phyloP scores from a whole-genome alignment of 768 basidiomycete species.

The Rhizopogon sp. region DNA sequence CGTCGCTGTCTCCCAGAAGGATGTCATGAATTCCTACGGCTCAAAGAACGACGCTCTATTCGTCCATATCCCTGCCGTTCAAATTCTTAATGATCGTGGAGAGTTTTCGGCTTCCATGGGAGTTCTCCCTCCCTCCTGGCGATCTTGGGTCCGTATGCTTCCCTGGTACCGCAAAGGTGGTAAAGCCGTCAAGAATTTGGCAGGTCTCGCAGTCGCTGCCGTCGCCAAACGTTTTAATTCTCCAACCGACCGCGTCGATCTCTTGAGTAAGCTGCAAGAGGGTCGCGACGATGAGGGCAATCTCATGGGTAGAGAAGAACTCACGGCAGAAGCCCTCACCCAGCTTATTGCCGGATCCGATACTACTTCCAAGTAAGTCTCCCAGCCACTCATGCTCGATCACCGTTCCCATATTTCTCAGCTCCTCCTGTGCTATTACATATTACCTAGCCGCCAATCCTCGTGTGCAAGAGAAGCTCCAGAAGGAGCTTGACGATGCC shows the following conservation, averaged over 20 bases:
- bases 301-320: slow-evolving; percentile 72
- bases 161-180: slow-evolving; percentile 77
- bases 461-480: slow-evolving; percentile 61
- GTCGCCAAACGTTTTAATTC: slow-evolving; percentile 70
- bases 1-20: slow-evolving; percentile 53
- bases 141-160: slow-evolving; percentile 55
- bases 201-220: slow-evolving; percentile 75
- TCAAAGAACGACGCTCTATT: slow-evolving; percentile 40
- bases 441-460: slow-evolving; percentile 77
- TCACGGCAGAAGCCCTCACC: slow-evolving; percentile 86
- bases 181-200: slow-evolving; percentile 63
- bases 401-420: slow-evolving; percentile 21
- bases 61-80: slow-evolving; percentile 68
- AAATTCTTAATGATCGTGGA: slow-evolving; percentile 84
- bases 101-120: slow-evolving; percentile 86
- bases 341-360: slow-evolving; percentile 87
- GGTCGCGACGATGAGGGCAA: slow-evolving; percentile 77
- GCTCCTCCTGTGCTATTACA: slow-evolving; percentile 86
- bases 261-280: slow-evolving; percentile 75
- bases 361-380: slow-evolving; percentile 82
- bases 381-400: neutral
- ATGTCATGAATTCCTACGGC: slow-evolving; percentile 54
- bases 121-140: slow-evolving; percentile 65
- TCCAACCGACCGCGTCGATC: slow-evolving; percentile 71
- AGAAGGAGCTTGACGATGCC: slow-evolving; percentile 64